Base-by-base conservation (phyloP, 164 flowering plant genomes). In the Dillenia turbinata region DNA sequence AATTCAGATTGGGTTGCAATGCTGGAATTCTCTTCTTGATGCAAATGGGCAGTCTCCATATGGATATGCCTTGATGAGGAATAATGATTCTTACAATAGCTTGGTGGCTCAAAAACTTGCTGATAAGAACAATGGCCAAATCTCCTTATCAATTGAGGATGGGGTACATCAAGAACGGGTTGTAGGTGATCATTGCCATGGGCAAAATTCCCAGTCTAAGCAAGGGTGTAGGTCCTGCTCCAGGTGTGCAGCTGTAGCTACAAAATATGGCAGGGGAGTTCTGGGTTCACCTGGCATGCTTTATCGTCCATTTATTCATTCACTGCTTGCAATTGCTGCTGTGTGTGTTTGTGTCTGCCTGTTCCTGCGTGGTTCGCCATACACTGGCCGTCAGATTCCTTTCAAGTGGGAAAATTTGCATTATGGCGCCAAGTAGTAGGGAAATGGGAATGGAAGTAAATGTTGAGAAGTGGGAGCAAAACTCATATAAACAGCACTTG, bases 291-390 rank as follows among this genome's bases (percentile, higher is more conserved):
- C 73, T 33, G 87, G 96, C 14, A 51, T 87, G 62, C 89, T 89
- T 64, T 81, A 83, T 40, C 84, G 87, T 9, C 95, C 97, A 24
- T 86, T 70, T 49, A 65, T 86, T 26, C 92, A 86, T 64, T 86
- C 95, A 24, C 80, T 88, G 91, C 85, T 90, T 57, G 85, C 86
- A 9, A 69, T 90, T 68, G 97, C 95, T 26, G 92, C 97, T 22
- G 90, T 90, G 3, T 90, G 97, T 54, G 97, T 88, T 5, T 90
- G 97, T 68, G 97, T 90, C 24, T 88, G 95, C 65, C 49, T 90
- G 53, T 81, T 88, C 77, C 63, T 85, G 49, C 73, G 90, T 55
- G 88, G 90, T 10, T 71, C 73, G 8, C 89, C 89, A 0, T 70
- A 78, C 19, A 71, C 80, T 61, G 87, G 89, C 33, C 59, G 55